phyloP scores from a whole-genome alignment of 2,329 filamentous ascomycete genomes.

The Dryadomyces quercivorus region DNA sequence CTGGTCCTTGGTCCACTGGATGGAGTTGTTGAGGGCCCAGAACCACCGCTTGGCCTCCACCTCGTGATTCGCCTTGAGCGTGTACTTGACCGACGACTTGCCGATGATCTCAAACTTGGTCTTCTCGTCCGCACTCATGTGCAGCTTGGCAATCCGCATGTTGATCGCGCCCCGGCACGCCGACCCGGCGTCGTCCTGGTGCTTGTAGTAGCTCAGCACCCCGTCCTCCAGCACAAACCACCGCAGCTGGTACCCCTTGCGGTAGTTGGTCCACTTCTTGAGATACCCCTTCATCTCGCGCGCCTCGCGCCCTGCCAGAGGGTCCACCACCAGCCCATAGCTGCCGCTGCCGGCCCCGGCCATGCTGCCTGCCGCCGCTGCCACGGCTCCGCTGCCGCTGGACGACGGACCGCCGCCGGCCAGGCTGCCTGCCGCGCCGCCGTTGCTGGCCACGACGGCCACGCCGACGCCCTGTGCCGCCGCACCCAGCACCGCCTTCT shows the following conservation, averaged over 20 bases:
- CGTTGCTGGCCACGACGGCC: neutral
- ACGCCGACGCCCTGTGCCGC: slow-evolving; percentile 39
- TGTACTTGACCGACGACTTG: slow-evolving; percentile 97
- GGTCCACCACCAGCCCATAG: slow-evolving; percentile 23
- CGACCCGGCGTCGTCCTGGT: slow-evolving; percentile 92
- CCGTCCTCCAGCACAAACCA: slow-evolving; percentile 99
- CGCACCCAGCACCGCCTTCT: slow-evolving; percentile 87
- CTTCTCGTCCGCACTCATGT: slow-evolving; percentile 96
- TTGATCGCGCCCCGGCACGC: slow-evolving; percentile 97
- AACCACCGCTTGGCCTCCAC: slow-evolving; percentile 98
- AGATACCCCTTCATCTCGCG: slow-evolving; percentile 97
- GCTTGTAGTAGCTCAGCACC: slow-evolving; percentile 96
- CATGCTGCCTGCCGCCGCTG: neutral
- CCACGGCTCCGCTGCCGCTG: neutral
- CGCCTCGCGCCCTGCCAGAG: slow-evolving; percentile 68
- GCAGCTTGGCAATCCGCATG: slow-evolving; percentile 88
- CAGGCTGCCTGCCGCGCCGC: neutral
- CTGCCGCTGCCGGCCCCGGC: neutral
- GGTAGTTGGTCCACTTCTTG: slow-evolving; percentile 99
- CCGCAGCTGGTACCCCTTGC: slow-evolving; percentile 86
- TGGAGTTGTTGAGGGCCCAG: slow-evolving; percentile 97
- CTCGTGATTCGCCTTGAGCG: slow-evolving; percentile 93
- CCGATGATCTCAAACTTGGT: slow-evolving; percentile 95
- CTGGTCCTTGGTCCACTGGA: slow-evolving; percentile 97
- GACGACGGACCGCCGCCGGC: neutral